A percentile compares a stretch with the other conserved stretches of the same genome.
Evolutionary conservation across 805 yeast species (phyloP).

Genomic region (Candida vartiovaarae): DNA sequence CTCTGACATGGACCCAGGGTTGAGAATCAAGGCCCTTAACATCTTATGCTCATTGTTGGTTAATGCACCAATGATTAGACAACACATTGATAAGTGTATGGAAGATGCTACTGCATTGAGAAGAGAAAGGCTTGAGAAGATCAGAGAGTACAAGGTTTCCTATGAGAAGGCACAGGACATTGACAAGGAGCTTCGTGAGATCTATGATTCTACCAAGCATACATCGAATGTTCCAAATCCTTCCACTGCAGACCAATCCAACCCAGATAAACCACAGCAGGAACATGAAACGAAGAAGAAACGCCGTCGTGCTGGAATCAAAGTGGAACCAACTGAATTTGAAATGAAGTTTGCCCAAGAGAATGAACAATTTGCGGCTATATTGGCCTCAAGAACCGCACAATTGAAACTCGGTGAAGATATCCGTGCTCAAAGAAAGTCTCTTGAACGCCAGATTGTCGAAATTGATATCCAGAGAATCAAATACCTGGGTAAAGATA

Average conservation of each 20-base stretch:
- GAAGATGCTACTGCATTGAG: conserved; percentile 57
- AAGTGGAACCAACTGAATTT: conserved; percentile 32
- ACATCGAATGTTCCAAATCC: conserved; percentile 15
- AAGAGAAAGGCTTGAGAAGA: conserved; percentile 57
- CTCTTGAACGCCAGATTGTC: conserved; percentile 52
- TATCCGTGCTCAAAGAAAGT: conserved; percentile 40
- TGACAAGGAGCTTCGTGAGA: conserved; percentile 33
- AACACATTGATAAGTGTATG: conserved; percentile 58
- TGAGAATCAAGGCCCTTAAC: conserved; percentile 50
- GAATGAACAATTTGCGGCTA: conserved; percentile 35
- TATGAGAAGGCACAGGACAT: conserved; percentile 44
- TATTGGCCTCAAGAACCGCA: conserved; percentile 40
- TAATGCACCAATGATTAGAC: conserved; percentile 51
- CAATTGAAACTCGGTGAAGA: conserved; percentile 33
- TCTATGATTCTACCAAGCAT: conserved; percentile 18
- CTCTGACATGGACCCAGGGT: conserved; percentile 43
- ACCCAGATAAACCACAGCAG: conserved; percentile 5
- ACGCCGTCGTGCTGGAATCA: conserved; percentile 27
- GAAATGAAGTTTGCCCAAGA: conserved; percentile 31
- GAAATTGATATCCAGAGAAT: conserved; percentile 76
- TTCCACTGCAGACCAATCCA: not conserved
- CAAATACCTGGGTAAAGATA: conserved; percentile 70
- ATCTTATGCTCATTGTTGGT: conserved; percentile 59
- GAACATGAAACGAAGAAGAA: conserved; percentile 18
- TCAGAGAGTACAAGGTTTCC: conserved; percentile 49